Evolutionary conservation across 768 basidiomycete species (phyloP), one percentile per base, ranked within the genome.

Genomic region (Collybiopsis confluens): DNA sequence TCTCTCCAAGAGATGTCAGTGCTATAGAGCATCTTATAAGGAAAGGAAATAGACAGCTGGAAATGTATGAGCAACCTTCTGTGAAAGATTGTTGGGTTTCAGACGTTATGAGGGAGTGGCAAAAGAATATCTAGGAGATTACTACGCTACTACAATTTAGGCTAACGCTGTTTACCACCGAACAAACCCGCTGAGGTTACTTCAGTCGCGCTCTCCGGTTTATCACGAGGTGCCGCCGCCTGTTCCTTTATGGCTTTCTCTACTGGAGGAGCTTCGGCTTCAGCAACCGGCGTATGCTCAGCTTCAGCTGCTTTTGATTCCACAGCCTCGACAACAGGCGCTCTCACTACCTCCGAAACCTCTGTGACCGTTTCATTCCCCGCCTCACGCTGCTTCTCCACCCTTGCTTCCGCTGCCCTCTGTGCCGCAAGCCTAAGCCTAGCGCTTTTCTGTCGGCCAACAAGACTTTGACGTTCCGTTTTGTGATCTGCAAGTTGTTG

Each of bases 21-120:
- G 80, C 79, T 8, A 79, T 92, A 35, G 90, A 93, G 60, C 85
- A 91, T 64, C 72, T 91, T 30, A 63, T 93, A n/a, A 78, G 90
- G 43, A 81, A 80, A 51, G 87, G 87, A 2, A 67, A 61, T 45
- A 73, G 83, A 56, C 87, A 90, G 59, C 60, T 92, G 36, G 87
- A 89, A 61, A 74, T 77, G 67, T 90, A 83, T 59, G 86, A 90
- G 68, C 79, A 78, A 51, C 62, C 73, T 5, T 76, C 77, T 3
- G 86, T 92, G 51, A 86, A 73, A 59, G 85, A 92, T 62, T 90
- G 87, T 62, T 85, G 80, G 72, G 80, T 92, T 26, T 89, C 86
- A 11, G 72, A 73, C 48, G 80, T 80, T 41, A 92, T 91, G 88
- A 59, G 71, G 40, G 70, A 76, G 45, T 92, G 90, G 91, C 77